Evolutionary conservation across 225 moss, liverwort and hornwort species (phyloP).

Genomic region (Sphagnum tenellum): DNA sequence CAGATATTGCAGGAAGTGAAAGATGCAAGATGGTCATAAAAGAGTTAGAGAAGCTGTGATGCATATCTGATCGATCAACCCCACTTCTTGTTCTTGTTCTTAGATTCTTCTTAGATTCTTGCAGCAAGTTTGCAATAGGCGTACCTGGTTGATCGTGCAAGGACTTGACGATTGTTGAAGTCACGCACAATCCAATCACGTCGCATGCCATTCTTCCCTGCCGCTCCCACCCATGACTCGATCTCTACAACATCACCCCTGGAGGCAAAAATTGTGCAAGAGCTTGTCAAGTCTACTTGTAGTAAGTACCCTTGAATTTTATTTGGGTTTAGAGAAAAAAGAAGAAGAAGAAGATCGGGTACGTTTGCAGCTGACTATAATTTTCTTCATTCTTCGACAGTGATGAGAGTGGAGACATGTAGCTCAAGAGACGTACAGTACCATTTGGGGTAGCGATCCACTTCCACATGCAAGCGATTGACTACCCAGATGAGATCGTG

Average conservation of each 20-base stretch:
- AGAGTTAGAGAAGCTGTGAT: no score
- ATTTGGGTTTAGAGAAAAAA: no score
- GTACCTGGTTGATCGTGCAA: conserved; percentile 28
- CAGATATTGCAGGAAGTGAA: no score
- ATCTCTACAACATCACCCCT: conserved; percentile 32
- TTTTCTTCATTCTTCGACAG: no score
- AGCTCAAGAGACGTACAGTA: neutral
- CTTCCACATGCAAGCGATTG: conserved; percentile 25
- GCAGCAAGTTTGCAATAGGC: neutral
- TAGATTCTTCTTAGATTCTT: neutral
- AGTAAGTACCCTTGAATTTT: no score
- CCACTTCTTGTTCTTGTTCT: no score
- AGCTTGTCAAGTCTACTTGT: no score
- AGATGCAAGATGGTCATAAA: no score
- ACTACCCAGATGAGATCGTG: conserved; percentile 29
- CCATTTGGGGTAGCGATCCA: conserved; percentile 26
- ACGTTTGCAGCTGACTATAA: no score
- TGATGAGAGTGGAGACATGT: neutral
- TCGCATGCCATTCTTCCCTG: conserved; percentile 27
- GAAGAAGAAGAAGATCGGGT: no score
- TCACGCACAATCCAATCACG: conserved; percentile 27
- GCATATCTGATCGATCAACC: no score
- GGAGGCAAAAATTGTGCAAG: neutral
- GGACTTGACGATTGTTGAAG: conserved; percentile 9
- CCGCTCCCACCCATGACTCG: conserved; percentile 25